These are phyloP conservation scores for Skeletonema tropicum DNA, from an alignment of 108 stramenopile genomes.

Conservation along the genomic window DNA sequence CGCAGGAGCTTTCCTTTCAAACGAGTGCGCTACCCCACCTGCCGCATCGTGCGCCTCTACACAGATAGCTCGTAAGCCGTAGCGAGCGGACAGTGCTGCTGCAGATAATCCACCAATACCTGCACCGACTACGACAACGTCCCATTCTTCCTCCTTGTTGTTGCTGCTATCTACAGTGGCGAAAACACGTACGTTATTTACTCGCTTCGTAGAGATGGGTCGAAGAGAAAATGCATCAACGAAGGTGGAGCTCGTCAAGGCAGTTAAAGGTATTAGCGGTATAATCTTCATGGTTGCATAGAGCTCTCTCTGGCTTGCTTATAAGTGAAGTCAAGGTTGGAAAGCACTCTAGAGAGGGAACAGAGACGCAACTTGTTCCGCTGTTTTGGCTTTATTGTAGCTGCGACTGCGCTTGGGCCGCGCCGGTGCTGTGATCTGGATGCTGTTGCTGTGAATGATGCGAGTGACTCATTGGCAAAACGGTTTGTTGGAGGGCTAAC, in stretches of 20 bases:
- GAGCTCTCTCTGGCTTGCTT: no score
- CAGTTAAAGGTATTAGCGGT: neutral
- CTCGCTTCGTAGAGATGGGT: neutral
- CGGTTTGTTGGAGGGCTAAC: no score
- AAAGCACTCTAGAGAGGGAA: no score
- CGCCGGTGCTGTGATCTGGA: no score
- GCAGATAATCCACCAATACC: slow-evolving; percentile 87
- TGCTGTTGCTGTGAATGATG: no score
- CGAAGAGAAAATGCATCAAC: neutral
- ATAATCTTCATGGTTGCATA: neutral
- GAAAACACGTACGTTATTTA: neutral
- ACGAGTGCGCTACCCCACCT: slow-evolving; percentile 86
- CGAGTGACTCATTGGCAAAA: no score
- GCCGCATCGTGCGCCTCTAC: slow-evolving; percentile 87
- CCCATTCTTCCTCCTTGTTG: slow-evolving; percentile 55
- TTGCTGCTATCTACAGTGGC: neutral
- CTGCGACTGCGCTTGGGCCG: no score
- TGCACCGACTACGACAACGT: slow-evolving; percentile 81
- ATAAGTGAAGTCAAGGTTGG: no score
- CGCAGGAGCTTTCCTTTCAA: slow-evolving; percentile 56
- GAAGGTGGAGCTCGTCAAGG: neutral
- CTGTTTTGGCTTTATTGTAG: no score
- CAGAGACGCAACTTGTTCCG: no score
- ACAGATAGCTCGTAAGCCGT: slow-evolving; percentile 79
- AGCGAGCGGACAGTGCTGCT: slow-evolving; percentile 70